Evolutionary conservation across 768 basidiomycete species (phyloP), one percentile per base, ranked within the genome.

Genomic region (Tricholoma flavovirens): DNA sequence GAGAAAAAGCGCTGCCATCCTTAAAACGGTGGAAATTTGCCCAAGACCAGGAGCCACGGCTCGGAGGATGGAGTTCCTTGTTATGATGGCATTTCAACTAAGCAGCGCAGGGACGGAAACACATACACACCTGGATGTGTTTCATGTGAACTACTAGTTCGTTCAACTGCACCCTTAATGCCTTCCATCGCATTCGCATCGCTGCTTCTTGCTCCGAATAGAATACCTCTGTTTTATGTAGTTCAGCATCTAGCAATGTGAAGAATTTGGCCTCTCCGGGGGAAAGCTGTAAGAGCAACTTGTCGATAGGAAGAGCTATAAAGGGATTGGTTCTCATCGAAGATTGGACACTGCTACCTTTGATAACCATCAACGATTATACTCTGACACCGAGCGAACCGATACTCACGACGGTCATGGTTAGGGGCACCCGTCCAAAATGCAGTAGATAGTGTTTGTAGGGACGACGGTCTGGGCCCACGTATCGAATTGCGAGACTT

Each of bases 161-260:
- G 9, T 78, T 69, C 17, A 96, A 77, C 65, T 98, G 94, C 38
- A 77, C 76, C 56, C 81, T 77, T 5, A 98, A 70, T 29, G 71
- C 50, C 30, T 71, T 64, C 15, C 76, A 74, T 22, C 77, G 79
- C 2, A 66, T 67, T 5, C 70, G 71, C 83, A 82, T 86, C 71
- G 80, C 84, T 48, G 76, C 77, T 71, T 84, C 93, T 29, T 85
- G 79, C 21, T 82, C 83, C 6, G 80, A 63, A 67, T 91, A 98
- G 69, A 99, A 99, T 0, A 74, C 71, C 57, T 90, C 89, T 8
- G 98, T 83, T 68, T 96, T 97, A 21, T 86, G 83, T 2, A 98
- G 74, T 67, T 99, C 87, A 0, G 66, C 66, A 61, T 97, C 90
- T 6, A 98, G 76, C 21, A 83, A 75, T 3, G 82, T 77, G 57